phyloP scores from a whole-genome alignment of 2,329 filamentous ascomycete species.

The Elsinoe perseae region DNA sequence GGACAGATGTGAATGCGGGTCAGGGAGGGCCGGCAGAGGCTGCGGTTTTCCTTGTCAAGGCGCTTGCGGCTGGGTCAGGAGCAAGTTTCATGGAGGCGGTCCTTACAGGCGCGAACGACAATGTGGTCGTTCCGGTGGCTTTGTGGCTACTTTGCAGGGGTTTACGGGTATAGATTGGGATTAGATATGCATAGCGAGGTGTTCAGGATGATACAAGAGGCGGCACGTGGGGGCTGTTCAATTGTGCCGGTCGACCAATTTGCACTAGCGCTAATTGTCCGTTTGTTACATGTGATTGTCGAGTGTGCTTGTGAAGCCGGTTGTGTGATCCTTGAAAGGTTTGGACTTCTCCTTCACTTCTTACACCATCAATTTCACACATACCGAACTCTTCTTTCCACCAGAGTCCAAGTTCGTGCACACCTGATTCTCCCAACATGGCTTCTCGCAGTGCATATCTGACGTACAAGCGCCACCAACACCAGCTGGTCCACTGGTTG shows the following conservation, averaged over 20 bases:
- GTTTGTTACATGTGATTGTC: not conserved
- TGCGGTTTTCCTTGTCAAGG: constrained; percentile 45
- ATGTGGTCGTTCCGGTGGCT: constrained; percentile 89
- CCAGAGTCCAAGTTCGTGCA: too few relatives aligned
- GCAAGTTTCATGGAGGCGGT: constrained; percentile 93
- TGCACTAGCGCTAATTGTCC: not conserved
- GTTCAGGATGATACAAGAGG: not conserved
- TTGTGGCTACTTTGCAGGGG: constrained; percentile 88
- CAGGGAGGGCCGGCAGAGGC: not conserved
- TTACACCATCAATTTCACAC: too few relatives aligned
- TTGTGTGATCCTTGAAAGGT: too few relatives aligned
- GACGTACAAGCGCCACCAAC: too few relatives aligned
- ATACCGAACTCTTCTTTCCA: too few relatives aligned
- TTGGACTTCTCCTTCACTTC: too few relatives aligned
- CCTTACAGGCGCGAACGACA: constrained; percentile 93
- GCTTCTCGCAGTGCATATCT: too few relatives aligned
- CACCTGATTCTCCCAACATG: too few relatives aligned
- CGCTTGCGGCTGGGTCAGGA: constrained; percentile 62
- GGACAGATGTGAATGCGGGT: constrained; percentile 38
- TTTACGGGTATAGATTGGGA: constrained; percentile 45
- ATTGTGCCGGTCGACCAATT: not conserved
- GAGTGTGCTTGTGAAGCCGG: not conserved
- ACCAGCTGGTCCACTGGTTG: not conserved
- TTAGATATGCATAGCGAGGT: constrained; percentile 6
- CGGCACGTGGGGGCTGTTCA: not conserved